Evolutionary conservation across 2,329 filamentous ascomycete genomes (phyloP).

Genomic region (Exophiala lecanii-corni): DNA sequence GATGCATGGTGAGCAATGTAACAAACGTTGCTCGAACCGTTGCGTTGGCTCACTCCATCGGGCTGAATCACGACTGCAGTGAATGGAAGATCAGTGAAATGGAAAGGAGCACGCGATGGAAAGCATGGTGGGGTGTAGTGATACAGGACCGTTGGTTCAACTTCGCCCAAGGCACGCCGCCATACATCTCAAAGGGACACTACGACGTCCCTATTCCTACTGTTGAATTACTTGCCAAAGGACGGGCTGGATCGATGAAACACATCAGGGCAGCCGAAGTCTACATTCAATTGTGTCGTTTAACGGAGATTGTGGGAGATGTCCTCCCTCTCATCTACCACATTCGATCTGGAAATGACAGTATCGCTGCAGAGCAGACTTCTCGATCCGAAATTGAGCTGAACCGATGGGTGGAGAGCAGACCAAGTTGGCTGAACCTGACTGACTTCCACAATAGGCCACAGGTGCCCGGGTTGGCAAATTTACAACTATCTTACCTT

Average conservation of each 20-base stretch:
- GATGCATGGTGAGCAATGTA: conserved; percentile 38
- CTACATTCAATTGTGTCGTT: conserved; percentile 49
- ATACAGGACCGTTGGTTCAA: conserved; percentile 56
- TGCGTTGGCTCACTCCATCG: conserved; percentile 52
- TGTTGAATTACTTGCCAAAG: conserved; percentile 37
- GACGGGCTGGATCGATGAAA: conserved; percentile 36
- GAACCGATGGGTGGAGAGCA: conserved; percentile 42
- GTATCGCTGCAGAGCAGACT: conserved; percentile 43
- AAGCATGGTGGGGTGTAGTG: conserved; percentile 54
- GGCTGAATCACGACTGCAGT: conserved; percentile 51
- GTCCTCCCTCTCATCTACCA: conserved; percentile 44
- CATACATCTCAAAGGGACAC: conserved; percentile 49
- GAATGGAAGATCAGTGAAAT: conserved; percentile 48
- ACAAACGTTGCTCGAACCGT: conserved; percentile 51
- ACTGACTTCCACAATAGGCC: conserved; percentile 32
- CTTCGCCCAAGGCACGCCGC: conserved; percentile 53
- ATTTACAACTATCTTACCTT: conserved; percentile 42
- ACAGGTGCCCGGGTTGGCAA: conserved; percentile 39
- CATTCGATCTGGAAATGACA: conserved; percentile 39
- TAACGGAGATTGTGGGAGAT: conserved; percentile 46
- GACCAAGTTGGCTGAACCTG: conserved; percentile 40
- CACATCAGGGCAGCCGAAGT: conserved; percentile 45
- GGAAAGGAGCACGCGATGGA: conserved; percentile 50
- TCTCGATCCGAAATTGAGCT: conserved; percentile 43
- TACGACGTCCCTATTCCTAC: conserved; percentile 54